Conservation (phyloP, 306 rosid genomes). For the Rosa chinensis region DNA sequence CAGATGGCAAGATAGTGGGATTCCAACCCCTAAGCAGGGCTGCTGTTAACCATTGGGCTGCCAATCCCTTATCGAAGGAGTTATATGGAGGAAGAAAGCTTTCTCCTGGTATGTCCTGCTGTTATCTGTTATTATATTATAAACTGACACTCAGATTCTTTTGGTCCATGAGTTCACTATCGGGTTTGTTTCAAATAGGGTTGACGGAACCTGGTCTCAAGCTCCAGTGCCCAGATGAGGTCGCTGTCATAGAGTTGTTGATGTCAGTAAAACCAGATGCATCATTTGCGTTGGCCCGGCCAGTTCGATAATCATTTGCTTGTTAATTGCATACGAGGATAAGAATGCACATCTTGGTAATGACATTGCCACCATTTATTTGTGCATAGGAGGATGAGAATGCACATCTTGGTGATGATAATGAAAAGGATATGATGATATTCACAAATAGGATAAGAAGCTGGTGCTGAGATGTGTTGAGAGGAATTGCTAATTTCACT, state of each 20-base stretch:
- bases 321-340: background rate
- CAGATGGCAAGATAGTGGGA: conserved; percentile 67
- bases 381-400: background rate
- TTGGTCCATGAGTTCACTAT: conserved; percentile 6
- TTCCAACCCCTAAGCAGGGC: conserved; percentile 89
- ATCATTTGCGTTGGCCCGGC: conserved; percentile 77
- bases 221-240: conserved; percentile 47
- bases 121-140: conserved; percentile 5
- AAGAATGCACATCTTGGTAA: conserved; percentile 4
- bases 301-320: conserved; percentile 34
- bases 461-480: too few relatives aligned
- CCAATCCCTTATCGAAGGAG: conserved; percentile 81
- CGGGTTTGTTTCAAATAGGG: conserved; percentile 50
- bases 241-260: conserved; percentile 67
- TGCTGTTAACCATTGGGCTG: conserved; percentile 86
- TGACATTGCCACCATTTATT: background rate
- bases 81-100: conserved; percentile 76
- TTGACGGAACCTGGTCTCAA: conserved; percentile 72
- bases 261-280: conserved; percentile 71
- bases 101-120: conserved; percentile 63
- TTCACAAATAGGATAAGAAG: too few relatives aligned
- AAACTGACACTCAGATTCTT: conserved; percentile 1
- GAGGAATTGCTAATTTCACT: too few relatives aligned
- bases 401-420: conserved; percentile 1
- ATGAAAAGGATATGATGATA: too few relatives aligned